Conservation (phyloP, 1,284 basidiomycete genomes). For the Moesziomyces aphidis region DNA sequence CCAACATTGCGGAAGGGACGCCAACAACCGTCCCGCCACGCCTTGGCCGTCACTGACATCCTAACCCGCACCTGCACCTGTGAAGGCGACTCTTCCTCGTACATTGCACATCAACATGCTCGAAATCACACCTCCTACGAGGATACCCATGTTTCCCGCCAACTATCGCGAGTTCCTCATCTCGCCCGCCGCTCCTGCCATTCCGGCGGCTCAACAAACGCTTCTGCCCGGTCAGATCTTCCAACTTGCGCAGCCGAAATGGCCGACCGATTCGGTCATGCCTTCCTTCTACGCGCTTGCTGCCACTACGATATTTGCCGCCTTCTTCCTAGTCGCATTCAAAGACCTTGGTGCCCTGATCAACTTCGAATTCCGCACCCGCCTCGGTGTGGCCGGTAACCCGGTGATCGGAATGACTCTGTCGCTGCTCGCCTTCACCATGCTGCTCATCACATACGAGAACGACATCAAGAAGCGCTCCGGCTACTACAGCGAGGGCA, state of each 20-base stretch:
- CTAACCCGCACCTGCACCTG: too few relatives aligned
- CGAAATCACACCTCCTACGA: constrained; percentile 30
- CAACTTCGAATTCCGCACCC: constrained; percentile 26
- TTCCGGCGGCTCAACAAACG: constrained; percentile 24
- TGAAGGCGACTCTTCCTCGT: too few relatives aligned
- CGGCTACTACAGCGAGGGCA: constrained; percentile 29
- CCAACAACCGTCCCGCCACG: too few relatives aligned
- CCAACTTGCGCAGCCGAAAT: constrained; percentile 36
- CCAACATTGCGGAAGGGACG: neutral
- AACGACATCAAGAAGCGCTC: constrained; percentile 40
- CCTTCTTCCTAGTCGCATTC: constrained; percentile 33
- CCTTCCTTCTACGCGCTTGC: constrained; percentile 41
- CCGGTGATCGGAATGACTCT: constrained; percentile 23
- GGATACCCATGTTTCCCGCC: constrained; percentile 29
- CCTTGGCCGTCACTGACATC: too few relatives aligned
- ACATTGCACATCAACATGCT: constrained; percentile 16
- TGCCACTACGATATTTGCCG: constrained; percentile 24
- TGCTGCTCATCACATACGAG: constrained; percentile 38
- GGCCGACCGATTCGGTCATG: constrained; percentile 26
- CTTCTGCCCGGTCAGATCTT: constrained; percentile 37
- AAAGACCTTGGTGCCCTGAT: constrained; percentile 36
- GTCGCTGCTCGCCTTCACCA: constrained; percentile 28
- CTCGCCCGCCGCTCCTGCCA: constrained; percentile 12
- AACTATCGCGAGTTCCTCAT: constrained; percentile 45
- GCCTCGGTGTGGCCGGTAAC: constrained; percentile 23